A percentile compares a stretch with the other conserved stretches of the same genome.
phyloP scores from a whole-genome alignment of 2,329 filamentous ascomycete species.

The Cytospora piceae region DNA sequence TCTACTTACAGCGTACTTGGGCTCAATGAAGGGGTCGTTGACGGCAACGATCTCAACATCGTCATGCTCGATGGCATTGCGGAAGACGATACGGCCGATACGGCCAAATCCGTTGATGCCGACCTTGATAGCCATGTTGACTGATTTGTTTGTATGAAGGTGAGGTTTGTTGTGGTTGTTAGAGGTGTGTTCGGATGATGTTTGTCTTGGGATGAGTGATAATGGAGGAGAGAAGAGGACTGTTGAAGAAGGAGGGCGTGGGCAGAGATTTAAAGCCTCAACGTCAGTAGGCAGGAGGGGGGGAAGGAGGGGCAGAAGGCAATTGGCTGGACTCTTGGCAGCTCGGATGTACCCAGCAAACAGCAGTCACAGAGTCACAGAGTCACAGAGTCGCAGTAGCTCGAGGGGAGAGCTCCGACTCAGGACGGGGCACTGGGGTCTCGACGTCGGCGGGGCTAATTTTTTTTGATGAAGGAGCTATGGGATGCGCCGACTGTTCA shows the following conservation, averaged over 20 bases:
- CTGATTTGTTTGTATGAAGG: slow-evolving; percentile 29
- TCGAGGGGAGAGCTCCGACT: slow-evolving; percentile 22
- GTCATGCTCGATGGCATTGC: slow-evolving; percentile 89
- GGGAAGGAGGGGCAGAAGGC: slow-evolving; percentile 13
- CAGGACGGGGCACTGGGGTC: slow-evolving; percentile 12
- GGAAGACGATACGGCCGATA: slow-evolving; percentile 99
- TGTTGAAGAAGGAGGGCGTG: slow-evolving; percentile 23
- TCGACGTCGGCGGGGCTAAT: slow-evolving; percentile 21
- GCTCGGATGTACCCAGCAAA: slow-evolving; percentile 6
- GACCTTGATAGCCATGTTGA: slow-evolving; percentile 70
- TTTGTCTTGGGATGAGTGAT: slow-evolving; percentile 20
- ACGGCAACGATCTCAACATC: slow-evolving; percentile 93
- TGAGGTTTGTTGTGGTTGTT: slow-evolving; percentile 15
- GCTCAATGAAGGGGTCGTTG: slow-evolving; percentile 99
- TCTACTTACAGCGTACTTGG: slow-evolving; percentile 88
- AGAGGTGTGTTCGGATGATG: slow-evolving; percentile 7
- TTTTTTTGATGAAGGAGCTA: slow-evolving; percentile 21
- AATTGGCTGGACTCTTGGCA: slow-evolving; percentile 19
- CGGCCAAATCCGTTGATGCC: slow-evolving; percentile 99
- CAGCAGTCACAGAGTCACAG: neutral
- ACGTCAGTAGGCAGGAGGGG: slow-evolving; percentile 20
- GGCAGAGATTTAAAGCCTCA: slow-evolving; percentile 32
- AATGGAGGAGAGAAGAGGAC: slow-evolving; percentile 10
- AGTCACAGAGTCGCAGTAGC: neutral
- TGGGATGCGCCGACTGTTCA: slow-evolving; percentile 11